Conservation (phyloP, 768 basidiomycete genomes). For the Myochromella boudieri region DNA sequence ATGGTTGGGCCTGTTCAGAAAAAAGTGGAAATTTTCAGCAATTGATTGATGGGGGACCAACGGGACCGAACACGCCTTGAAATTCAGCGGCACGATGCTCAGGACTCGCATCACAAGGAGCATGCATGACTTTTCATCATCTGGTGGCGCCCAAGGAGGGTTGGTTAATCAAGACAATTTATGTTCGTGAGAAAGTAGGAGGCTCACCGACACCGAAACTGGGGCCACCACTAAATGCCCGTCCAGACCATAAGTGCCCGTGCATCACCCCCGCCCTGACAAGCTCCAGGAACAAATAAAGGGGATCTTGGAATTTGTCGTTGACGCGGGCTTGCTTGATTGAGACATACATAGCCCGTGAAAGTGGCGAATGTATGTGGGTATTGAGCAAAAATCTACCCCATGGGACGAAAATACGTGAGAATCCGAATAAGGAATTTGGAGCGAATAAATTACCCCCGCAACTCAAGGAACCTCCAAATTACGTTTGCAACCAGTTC, state of each 20-base stretch:
- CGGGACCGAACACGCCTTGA: conserved; percentile 64
- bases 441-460: conserved; percentile 59
- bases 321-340: conserved; percentile 79
- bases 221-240: conserved; percentile 91
- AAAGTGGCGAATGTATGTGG: conserved; percentile 87
- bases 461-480: conserved; percentile 94
- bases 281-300: conserved; percentile 93
- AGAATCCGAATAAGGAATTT: conserved; percentile 10
- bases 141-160: conserved; percentile 41
- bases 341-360: conserved; percentile 87
- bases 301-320: conserved; percentile 97
- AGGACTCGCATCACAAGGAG: conserved; percentile 94
- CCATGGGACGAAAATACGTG: neutral
- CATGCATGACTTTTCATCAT: conserved; percentile 94
- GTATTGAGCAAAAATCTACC: conserved; percentile 83
- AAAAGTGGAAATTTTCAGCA: conserved; percentile 1
- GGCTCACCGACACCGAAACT: conserved; percentile 86
- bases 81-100: conserved; percentile 92
- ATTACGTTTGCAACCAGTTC: conserved; percentile 98
- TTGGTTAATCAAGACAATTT: conserved; percentile 24
- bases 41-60: neutral
- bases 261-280: conserved; percentile 97
- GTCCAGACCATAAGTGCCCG: conserved; percentile 85
- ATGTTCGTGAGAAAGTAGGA: conserved; percentile 29
- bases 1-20: conserved; percentile 68